These are phyloP conservation scores for Aureobasidium namibiae DNA, from an alignment of 2,329 filamentous ascomycete genomes.

Conservation along the genomic window DNA sequence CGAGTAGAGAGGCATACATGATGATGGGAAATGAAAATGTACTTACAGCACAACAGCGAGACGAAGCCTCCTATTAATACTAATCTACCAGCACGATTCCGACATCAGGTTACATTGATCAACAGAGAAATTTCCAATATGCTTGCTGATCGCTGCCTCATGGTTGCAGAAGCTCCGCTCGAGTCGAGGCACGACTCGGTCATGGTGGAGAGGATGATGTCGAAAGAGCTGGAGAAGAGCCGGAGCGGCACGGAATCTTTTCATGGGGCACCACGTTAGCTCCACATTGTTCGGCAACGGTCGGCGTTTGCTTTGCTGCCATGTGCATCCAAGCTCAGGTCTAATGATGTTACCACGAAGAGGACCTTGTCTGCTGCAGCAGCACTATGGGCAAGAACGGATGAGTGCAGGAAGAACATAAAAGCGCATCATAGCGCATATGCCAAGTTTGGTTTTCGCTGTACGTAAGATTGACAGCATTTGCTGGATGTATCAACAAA, in stretches of 20 bases:
- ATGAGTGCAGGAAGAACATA: neutral
- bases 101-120: neutral
- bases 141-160: neutral
- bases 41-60: slow-evolving; percentile 4
- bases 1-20: slow-evolving; percentile 6
- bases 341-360: neutral
- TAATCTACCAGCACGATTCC: neutral
- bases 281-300: slow-evolving; percentile 5
- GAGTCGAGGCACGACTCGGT: neutral
- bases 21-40: neutral
- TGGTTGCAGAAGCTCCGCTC: neutral
- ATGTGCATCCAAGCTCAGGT: neutral
- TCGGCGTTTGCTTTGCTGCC: neutral
- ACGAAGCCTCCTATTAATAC: neutral
- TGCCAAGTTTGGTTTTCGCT: neutral
- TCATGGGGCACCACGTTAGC: neutral
- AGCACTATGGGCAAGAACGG: neutral
- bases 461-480: neutral
- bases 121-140: neutral
- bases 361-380: neutral
- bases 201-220: slow-evolving; percentile 12
- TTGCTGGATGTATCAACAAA: neutral
- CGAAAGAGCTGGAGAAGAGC: slow-evolving; percentile 6
- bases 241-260: neutral
- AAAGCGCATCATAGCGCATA: neutral